Evolutionary conservation across 2,329 filamentous ascomycete species (phyloP).

Genomic region (Berkeleyomyces rouxiae): DNA sequence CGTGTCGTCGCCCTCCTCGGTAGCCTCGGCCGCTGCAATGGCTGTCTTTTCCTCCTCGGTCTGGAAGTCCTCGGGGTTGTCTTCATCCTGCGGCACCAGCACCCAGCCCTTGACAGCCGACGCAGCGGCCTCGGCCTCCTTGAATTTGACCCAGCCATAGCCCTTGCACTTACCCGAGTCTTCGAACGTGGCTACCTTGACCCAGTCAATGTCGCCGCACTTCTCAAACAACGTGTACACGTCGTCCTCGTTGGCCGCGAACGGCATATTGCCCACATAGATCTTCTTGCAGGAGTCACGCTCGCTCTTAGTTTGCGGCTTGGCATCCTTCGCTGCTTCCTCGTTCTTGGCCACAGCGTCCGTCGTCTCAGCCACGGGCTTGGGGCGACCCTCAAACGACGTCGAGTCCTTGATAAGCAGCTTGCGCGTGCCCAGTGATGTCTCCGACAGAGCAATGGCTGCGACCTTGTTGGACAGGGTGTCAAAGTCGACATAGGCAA

Average conservation of each 20-base stretch:
- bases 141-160: conserved; percentile 88
- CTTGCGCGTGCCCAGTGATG: conserved; percentile 55
- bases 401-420: conserved; percentile 88
- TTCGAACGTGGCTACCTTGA: conserved; percentile 88
- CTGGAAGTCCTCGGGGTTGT: conserved; percentile 45
- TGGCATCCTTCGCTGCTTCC: conserved; percentile 18
- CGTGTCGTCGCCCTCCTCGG: conserved; percentile 25
- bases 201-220: conserved; percentile 67
- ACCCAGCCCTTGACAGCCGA: conserved; percentile 60
- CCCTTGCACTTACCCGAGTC: conserved; percentile 97
- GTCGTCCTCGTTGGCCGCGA: conserved; percentile 66
- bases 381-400: conserved; percentile 74
- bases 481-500: conserved; percentile 88
- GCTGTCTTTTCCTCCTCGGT: conserved; percentile 22
- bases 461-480: conserved; percentile 51
- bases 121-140: conserved; percentile 56
- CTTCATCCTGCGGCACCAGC: conserved; percentile 47
- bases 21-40: conserved; percentile 26
- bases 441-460: conserved; percentile 79
- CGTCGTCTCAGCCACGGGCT: conserved; percentile 12
- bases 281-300: conserved; percentile 60
- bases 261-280: conserved; percentile 82
- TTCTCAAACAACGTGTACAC: conserved; percentile 65
- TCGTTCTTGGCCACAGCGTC: conserved; percentile 14
- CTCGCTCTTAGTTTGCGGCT: conserved; percentile 22